These are phyloP conservation scores for Tolypocladium endophyticum DNA, from an alignment of 2,329 filamentous ascomycete genomes.

Conservation along the genomic window DNA sequence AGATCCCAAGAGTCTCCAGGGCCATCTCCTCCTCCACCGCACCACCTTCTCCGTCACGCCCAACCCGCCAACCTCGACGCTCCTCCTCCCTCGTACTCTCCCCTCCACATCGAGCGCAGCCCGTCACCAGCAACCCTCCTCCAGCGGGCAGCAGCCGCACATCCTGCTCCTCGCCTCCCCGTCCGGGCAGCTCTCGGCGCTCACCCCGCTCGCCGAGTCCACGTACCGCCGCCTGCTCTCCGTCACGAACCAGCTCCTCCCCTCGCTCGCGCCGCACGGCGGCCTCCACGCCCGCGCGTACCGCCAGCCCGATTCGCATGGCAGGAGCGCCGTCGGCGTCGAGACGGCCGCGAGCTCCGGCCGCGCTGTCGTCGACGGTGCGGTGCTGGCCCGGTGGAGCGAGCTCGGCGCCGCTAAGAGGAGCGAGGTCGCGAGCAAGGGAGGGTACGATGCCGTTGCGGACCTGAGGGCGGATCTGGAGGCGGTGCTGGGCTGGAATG, in stretches of 20 bases:
- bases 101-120: conserved; percentile 24
- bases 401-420: conserved; percentile 64
- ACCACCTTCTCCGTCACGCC: conserved; percentile 79
- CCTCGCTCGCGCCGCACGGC: conserved; percentile 63
- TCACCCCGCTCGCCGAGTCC: conserved; percentile 69
- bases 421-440: conserved; percentile 62
- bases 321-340: conserved; percentile 35
- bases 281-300: conserved; percentile 79
- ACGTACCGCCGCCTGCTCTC: conserved; percentile 76
- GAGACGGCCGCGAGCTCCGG: conserved; percentile 45
- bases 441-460: conserved; percentile 55
- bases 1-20: conserved; percentile 91
- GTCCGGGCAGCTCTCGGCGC: conserved; percentile 64
- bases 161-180: conserved; percentile 60
- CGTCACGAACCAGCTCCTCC: conserved; percentile 68
- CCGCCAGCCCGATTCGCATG: conserved; percentile 42
- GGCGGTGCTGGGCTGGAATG: conserved; percentile 49
- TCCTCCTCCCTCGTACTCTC: conserved; percentile 61
- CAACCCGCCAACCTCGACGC: conserved; percentile 64
- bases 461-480: conserved; percentile 63
- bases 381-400: conserved; percentile 62
- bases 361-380: conserved; percentile 67
- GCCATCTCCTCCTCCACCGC: conserved; percentile 75
- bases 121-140: background rate
- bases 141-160: conserved; percentile 16